Percentiles rank a stretch among this genome's conserved stretches.
phyloP scores from a whole-genome alignment of 495 filamentous ascomycete genomes.

The Trichoderma erinaceum region DNA sequence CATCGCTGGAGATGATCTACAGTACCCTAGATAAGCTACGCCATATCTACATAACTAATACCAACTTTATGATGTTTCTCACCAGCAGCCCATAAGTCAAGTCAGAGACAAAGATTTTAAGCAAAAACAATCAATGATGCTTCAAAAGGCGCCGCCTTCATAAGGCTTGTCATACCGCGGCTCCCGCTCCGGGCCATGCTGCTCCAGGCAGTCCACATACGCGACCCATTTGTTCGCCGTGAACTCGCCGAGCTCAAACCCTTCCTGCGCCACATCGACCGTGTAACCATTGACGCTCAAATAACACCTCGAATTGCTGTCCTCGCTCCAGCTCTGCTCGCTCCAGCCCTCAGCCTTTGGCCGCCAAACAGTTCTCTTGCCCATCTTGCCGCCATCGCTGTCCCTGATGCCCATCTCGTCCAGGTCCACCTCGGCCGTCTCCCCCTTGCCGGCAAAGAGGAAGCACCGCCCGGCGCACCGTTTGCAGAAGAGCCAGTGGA shows the following conservation, averaged over 20 bases:
- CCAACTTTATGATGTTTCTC: not conserved
- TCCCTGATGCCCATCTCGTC: conserved; percentile 18
- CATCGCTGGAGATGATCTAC: no score
- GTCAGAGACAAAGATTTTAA: no score
- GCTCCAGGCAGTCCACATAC: conserved; percentile 25
- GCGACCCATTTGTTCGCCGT: conserved; percentile 26
- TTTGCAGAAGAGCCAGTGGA: conserved; percentile 30
- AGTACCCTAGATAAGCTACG: not conserved
- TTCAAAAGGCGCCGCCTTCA: not conserved
- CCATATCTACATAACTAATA: not conserved
- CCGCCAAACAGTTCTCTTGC: conserved; percentile 25
- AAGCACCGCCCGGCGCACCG: conserved; percentile 31
- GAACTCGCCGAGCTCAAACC: conserved; percentile 25
- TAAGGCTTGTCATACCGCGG: conserved; percentile 8
- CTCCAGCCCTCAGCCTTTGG: conserved; percentile 23
- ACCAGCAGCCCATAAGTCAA: not conserved
- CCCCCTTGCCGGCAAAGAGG: conserved; percentile 26
- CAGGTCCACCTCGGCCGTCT: conserved; percentile 23
- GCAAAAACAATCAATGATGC: not conserved
- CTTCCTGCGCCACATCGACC: conserved; percentile 23
- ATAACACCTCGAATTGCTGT: conserved; percentile 18
- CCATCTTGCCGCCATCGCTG: conserved; percentile 22
- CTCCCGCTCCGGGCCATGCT: not conserved
- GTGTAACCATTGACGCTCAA: conserved; percentile 26
- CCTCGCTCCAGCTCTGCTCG: conserved; percentile 21